Percentiles rank a stretch among this genome's conserved stretches.
Evolutionary conservation across 2,329 filamentous ascomycete species (phyloP).

Genomic region (Penicillium sp.): DNA sequence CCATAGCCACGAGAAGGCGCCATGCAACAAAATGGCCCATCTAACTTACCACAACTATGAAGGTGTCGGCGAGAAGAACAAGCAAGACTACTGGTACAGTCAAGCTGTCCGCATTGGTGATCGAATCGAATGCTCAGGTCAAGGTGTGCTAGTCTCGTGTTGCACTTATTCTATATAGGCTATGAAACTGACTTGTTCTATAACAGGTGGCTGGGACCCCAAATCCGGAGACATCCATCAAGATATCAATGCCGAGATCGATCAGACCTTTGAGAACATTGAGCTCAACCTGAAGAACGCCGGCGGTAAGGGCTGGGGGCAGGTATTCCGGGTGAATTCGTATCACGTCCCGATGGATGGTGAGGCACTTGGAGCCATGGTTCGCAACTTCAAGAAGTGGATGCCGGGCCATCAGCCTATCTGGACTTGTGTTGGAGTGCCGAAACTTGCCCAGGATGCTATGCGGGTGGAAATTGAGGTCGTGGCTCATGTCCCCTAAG

Average conservation of each 20-base stretch:
- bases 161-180: neutral
- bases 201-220: conserved; percentile 45
- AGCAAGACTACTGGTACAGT: conserved; percentile 48
- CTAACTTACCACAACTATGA: conserved; percentile 50
- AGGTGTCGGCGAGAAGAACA: conserved; percentile 45
- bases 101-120: conserved; percentile 59
- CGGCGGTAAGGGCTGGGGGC: conserved; percentile 56
- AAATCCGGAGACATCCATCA: conserved; percentile 31
- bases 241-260: conserved; percentile 55
- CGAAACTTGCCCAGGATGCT: conserved; percentile 52
- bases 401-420: conserved; percentile 61
- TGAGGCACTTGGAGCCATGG: conserved; percentile 49
- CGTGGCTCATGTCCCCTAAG: conserved; percentile 49
- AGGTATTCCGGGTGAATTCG: conserved; percentile 58
- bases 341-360: conserved; percentile 55
- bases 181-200: neutral
- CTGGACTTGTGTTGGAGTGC: conserved; percentile 62
- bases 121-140: conserved; percentile 51
- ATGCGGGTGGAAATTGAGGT: conserved; percentile 68
- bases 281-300: conserved; percentile 58
- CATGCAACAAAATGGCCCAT: conserved; percentile 39
- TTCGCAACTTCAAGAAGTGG: conserved; percentile 57
- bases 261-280: conserved; percentile 63
- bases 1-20: neutral
- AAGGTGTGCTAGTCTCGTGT: conserved; percentile 25